Conservation (phyloP, 495 filamentous ascomycete genomes). For the Evernia prunastri region DNA sequence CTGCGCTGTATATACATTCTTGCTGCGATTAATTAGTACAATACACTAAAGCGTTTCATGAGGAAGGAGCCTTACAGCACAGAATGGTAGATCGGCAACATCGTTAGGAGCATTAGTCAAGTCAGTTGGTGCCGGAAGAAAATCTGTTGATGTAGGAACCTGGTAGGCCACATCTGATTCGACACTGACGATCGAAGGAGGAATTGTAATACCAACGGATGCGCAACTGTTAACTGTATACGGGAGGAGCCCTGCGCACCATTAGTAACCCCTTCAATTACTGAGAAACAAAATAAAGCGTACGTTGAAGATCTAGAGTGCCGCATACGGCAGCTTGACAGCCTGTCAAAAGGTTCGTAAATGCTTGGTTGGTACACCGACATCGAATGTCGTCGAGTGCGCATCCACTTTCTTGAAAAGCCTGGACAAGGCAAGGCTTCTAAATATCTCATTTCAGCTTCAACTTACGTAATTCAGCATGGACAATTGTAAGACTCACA, state of each 20-base stretch:
- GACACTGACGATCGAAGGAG: background rate
- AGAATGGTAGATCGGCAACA: background rate
- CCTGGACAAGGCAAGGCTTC: slow-evolving; percentile 1
- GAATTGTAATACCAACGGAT: background rate
- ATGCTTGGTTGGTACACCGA: background rate
- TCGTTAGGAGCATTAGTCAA: background rate
- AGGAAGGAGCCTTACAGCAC: background rate
- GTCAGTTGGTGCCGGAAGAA: background rate
- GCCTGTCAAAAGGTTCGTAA: background rate
- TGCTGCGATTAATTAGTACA: background rate
- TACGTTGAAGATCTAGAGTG: background rate
- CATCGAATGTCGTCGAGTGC: background rate
- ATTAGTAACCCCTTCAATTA: background rate
- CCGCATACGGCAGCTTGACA: slow-evolving; percentile 5
- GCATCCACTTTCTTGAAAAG: background rate
- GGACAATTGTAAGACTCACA: too few species aligned
- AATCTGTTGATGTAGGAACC: background rate
- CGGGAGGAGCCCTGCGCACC: background rate
- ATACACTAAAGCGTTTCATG: background rate
- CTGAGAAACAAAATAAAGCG: background rate
- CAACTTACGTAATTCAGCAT: too few species aligned
- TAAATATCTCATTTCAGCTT: too few species aligned
- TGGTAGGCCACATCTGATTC: background rate
- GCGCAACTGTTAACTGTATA: background rate
- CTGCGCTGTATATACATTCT: background rate